Evolutionary conservation across 2,329 filamentous ascomycete genomes (phyloP).

Genomic region (Fusarium praegraminearum): DNA sequence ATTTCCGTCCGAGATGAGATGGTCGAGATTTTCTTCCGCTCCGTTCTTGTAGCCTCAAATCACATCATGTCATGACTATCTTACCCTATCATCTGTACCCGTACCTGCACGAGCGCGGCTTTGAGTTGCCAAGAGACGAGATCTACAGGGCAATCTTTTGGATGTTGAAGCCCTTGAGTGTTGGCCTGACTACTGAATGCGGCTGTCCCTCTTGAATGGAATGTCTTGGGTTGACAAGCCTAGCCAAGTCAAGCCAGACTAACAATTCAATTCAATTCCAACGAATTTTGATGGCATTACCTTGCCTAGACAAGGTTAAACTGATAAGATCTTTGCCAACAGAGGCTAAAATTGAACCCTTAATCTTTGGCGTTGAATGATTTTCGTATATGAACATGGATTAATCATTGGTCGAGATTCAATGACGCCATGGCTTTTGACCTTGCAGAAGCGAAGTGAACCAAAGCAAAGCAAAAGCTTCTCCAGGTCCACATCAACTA

Average conservation of each 20-base stretch:
- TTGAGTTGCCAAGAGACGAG: slow-evolving; percentile 14
- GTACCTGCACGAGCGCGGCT: slow-evolving; percentile 9
- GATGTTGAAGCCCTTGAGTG: neutral
- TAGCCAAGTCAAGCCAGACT: neutral
- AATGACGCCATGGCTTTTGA: slow-evolving; percentile 28
- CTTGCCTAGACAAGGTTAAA: neutral
- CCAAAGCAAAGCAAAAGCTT: slow-evolving; percentile 16
- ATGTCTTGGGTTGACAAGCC: slow-evolving; percentile 17
- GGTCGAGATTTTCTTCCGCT: slow-evolving; percentile 15
- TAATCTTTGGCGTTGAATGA: slow-evolving; percentile 26
- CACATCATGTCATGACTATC: neutral
- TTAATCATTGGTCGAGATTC: slow-evolving; percentile 28
- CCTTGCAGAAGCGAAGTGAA: slow-evolving; percentile 34
- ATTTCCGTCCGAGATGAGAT: slow-evolving; percentile 39
- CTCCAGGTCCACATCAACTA: slow-evolving; percentile 20
- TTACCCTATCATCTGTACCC: neutral
- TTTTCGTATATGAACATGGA: slow-evolving; percentile 32
- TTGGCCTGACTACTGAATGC: slow-evolving; percentile 15
- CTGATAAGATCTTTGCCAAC: neutral
- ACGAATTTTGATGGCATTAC: neutral
- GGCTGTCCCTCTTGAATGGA: slow-evolving; percentile 20
- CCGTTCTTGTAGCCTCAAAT: slow-evolving; percentile 18
- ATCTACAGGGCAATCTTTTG: slow-evolving; percentile 1
- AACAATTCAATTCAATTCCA: neutral
- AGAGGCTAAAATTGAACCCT: slow-evolving; percentile 3